A percentile compares a stretch with the other conserved stretches of the same genome.
phyloP scores from a whole-genome alignment of 2,329 filamentous ascomycete genomes.

The Penicillium sp. region DNA sequence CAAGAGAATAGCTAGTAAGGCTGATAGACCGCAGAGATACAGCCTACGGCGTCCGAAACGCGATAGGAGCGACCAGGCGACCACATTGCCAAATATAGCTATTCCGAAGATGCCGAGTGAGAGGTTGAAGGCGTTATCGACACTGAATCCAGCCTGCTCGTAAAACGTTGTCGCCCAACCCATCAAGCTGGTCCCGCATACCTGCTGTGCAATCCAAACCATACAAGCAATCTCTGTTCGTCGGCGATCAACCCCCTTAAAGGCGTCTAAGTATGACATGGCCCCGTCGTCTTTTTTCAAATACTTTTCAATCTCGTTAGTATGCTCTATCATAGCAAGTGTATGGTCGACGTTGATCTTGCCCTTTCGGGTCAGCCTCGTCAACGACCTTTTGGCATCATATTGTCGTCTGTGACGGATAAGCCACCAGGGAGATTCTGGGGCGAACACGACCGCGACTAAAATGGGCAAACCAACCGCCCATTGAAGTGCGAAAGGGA shows the following conservation, averaged over 20 bases:
- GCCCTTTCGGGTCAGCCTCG: no score
- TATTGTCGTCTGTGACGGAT: conserved; percentile 51
- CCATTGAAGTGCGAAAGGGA: conserved; percentile 59
- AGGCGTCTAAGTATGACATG: not conserved
- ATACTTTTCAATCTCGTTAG: conserved; percentile 48
- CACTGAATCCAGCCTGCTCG: conserved; percentile 41
- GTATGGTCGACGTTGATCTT: no score
- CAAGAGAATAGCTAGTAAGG: conserved; percentile 6
- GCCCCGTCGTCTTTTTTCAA: conserved; percentile 19
- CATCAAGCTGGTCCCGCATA: conserved; percentile 37
- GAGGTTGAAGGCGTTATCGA: conserved; percentile 40
- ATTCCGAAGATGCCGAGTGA: conserved; percentile 64
- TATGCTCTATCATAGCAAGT: conserved; percentile 61
- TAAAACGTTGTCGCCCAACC: conserved; percentile 42
- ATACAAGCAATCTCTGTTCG: not conserved
- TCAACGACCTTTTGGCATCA: no score
- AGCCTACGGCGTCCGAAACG: conserved; percentile 7
- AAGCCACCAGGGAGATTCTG: conserved; percentile 58
- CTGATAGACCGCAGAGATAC: conserved; percentile 4
- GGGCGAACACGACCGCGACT: conserved; percentile 49
- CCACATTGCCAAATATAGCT: conserved; percentile 53
- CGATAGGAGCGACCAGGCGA: conserved; percentile 26
- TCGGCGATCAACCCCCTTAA: not conserved
- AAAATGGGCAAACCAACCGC: conserved; percentile 54
- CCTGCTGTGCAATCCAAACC: conserved; percentile 7